A percentile compares a stretch with the other conserved stretches of the same genome.
Conservation (phyloP, 148 eudicot genomes). For the Bassia scoparia region DNA sequence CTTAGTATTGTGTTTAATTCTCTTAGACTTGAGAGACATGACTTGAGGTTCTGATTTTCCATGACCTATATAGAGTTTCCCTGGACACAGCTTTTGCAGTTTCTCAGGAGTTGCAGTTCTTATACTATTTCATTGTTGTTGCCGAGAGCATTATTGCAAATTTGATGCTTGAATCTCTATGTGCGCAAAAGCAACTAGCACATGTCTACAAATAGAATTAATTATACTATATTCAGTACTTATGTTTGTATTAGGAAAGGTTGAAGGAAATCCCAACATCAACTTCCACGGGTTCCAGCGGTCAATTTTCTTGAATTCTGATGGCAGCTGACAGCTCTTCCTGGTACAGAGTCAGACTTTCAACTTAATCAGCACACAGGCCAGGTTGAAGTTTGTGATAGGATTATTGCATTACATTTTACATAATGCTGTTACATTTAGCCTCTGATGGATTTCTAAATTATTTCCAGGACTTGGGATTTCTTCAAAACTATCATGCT, state of each 20-base stretch:
- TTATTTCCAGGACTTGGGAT: conserved; percentile 57
- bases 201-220: neutral
- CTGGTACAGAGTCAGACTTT: conserved; percentile 76
- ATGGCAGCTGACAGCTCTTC: conserved; percentile 61
- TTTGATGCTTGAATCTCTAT: neutral
- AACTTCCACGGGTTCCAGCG: conserved; percentile 41
- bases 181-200: neutral
- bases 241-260: conserved; percentile 48
- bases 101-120: no score
- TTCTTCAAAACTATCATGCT: conserved; percentile 63
- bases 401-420: conserved; percentile 8
- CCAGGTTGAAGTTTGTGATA: conserved; percentile 44
- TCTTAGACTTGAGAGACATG: neutral
- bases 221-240: neutral
- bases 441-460: conserved; percentile 16
- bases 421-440: neutral
- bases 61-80: neutral
- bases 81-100: neutral
- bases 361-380: conserved; percentile 39
- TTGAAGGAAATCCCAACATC: conserved; percentile 78
- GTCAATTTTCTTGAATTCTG: conserved; percentile 37
- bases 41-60: no score
- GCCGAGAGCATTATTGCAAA: neutral
- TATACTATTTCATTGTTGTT: neutral
- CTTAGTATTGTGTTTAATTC: neutral